Evolutionary conservation across 768 basidiomycete species (phyloP).

Genomic region (Dacryopinax primogenitus): DNA sequence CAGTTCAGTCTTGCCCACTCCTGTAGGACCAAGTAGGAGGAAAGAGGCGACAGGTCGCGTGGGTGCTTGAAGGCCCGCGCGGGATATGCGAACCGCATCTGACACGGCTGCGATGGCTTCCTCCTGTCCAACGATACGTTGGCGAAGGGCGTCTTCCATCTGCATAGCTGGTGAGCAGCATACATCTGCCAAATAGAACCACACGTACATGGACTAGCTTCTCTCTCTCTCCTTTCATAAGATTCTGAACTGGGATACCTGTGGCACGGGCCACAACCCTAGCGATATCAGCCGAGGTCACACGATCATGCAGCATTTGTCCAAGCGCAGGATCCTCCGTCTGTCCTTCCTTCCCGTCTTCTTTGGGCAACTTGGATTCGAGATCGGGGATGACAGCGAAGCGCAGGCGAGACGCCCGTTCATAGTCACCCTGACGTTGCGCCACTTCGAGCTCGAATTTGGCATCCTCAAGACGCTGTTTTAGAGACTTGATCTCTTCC

Average conservation of each 20-base stretch:
- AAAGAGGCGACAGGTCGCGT: conserved; percentile 86
- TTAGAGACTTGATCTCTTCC: conserved; percentile 56
- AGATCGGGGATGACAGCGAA: conserved; percentile 77
- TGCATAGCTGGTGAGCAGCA: conserved; percentile 22
- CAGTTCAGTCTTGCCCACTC: conserved; percentile 84
- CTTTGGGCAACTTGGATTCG: conserved; percentile 52
- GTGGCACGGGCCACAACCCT: conserved; percentile 79
- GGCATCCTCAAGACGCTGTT: conserved; percentile 63
- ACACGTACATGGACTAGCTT: conserved; percentile 68
- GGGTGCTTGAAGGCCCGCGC: conserved; percentile 79
- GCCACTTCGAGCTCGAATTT: conserved; percentile 79
- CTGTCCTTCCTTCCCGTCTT: conserved; percentile 26
- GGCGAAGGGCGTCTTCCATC: conserved; percentile 74
- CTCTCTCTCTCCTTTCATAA: conserved; percentile 80
- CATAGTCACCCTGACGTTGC: conserved; percentile 78
- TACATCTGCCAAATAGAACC: background rate
- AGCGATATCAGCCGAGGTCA: conserved; percentile 80
- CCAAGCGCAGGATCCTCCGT: conserved; percentile 40
- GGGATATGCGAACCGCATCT: conserved; percentile 83
- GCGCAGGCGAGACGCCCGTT: conserved; percentile 67
- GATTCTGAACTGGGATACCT: conserved; percentile 78
- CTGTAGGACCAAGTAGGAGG: conserved; percentile 79
- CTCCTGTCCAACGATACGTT: conserved; percentile 80
- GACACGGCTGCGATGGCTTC: conserved; percentile 75
- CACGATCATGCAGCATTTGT: conserved; percentile 67